These are phyloP conservation scores for Alternaria ventricosa DNA, from an alignment of 2,329 filamentous ascomycete species.

Conservation along the genomic window DNA sequence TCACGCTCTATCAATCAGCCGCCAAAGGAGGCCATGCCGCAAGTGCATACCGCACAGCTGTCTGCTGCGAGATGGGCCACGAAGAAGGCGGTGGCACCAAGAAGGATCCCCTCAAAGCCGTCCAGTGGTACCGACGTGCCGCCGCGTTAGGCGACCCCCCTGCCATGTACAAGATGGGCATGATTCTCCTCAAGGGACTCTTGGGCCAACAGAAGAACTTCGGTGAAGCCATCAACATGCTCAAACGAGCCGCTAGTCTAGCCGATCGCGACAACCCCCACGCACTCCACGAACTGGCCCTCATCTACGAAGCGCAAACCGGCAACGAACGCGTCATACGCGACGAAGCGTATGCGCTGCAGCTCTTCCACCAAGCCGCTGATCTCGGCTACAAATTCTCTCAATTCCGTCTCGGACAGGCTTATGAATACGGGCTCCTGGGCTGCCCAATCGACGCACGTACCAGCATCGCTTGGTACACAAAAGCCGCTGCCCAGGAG, in stretches of 20 bases:
- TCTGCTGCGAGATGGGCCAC: constrained; percentile 95
- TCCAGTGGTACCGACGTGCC: constrained; percentile 97
- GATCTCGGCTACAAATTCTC: constrained; percentile 94
- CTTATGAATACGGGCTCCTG: constrained; percentile 87
- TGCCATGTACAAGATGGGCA: constrained; percentile 98
- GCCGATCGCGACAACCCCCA: constrained; percentile 92
- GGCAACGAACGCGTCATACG: constrained; percentile 71
- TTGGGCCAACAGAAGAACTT: constrained; percentile 86
- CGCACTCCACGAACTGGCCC: constrained; percentile 83
- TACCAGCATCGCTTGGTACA: constrained; percentile 92
- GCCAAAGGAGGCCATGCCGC: constrained; percentile 87
- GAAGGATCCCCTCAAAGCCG: constrained; percentile 88
- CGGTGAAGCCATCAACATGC: constrained; percentile 86
- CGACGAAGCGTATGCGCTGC: constrained; percentile 82
- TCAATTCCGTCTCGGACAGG: constrained; percentile 86
- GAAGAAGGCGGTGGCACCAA: constrained; percentile 94
- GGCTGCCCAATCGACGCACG: constrained; percentile 83
- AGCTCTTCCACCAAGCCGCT: constrained; percentile 83
- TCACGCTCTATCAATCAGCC: constrained; percentile 89
- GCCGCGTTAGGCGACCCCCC: constrained; percentile 88
- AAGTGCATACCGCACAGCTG: constrained; percentile 90
- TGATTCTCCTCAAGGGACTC: constrained; percentile 91
- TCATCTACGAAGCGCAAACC: constrained; percentile 69
- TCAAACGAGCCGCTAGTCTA: constrained; percentile 88
- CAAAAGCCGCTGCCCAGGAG: constrained; percentile 84